Evolutionary conservation across 148 eudicot species (phyloP).

Genomic region (Euryodendron excelsum): DNA sequence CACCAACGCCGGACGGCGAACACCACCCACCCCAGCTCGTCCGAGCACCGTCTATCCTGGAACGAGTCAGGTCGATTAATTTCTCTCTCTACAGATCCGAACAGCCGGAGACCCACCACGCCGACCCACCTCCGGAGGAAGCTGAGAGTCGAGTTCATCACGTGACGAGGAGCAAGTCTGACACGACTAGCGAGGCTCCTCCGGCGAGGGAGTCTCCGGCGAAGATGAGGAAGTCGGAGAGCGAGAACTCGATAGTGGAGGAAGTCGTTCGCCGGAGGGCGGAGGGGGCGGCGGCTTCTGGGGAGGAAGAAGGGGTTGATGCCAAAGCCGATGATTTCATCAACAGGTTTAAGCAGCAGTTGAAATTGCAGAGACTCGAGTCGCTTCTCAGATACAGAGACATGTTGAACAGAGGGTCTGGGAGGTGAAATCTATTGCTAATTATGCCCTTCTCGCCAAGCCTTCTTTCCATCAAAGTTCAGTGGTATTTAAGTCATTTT

Average conservation of each 20-base stretch:
- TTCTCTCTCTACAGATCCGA: constrained; percentile 14
- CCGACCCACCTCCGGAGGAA: not conserved
- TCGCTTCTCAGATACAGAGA: too few relatives aligned
- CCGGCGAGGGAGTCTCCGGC: not conserved
- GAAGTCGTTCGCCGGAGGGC: constrained; percentile 15
- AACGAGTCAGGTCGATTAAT: constrained; percentile 37
- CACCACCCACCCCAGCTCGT: not conserved
- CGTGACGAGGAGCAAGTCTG: constrained; percentile 24
- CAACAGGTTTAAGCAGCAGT: constrained; percentile 58
- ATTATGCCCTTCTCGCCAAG: too few relatives aligned
- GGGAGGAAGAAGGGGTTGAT: constrained; percentile 50
- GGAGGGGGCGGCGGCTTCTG: constrained; percentile 20
- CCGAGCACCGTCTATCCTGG: constrained; percentile 42
- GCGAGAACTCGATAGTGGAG: constrained; percentile 22
- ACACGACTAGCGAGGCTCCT: not conserved
- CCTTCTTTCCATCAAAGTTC: too few relatives aligned
- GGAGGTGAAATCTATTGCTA: too few relatives aligned
- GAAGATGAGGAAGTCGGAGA: constrained; percentile 33
- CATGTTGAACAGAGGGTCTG: too few relatives aligned
- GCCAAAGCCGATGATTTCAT: constrained; percentile 71
- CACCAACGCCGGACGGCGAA: not conserved
- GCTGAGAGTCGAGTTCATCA: too few relatives aligned
- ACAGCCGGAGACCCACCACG: not conserved
- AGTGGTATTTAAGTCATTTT: too few relatives aligned
- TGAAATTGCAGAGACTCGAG: constrained; percentile 61